Conservation (phyloP, 257 asterid species). For the Solanum megistacrolobum region DNA sequence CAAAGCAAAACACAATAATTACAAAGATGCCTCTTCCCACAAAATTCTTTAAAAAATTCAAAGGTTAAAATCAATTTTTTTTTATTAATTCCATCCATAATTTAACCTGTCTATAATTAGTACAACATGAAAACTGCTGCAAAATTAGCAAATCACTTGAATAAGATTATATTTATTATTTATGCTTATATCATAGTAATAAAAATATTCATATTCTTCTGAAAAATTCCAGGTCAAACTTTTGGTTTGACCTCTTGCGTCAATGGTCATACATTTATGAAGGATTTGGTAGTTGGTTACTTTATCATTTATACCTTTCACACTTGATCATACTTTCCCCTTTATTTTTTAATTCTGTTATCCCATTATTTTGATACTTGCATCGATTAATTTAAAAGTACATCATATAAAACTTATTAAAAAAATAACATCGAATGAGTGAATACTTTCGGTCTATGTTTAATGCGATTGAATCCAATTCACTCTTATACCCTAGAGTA, state of each 20-base stretch:
- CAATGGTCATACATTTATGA: neutral
- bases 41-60: neutral
- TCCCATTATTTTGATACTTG: neutral
- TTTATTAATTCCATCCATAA: neutral
- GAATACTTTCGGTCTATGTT: accelerated
- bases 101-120: neutral
- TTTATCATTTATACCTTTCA: neutral
- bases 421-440: accelerated
- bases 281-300: neutral
- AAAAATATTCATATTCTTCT: neutral
- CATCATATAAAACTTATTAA: accelerated
- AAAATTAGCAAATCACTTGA: neutral
- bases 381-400: neutral
- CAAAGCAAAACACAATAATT: neutral
- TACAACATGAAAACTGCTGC: neutral
- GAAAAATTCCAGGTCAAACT: neutral
- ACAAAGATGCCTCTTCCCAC: neutral
- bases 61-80: accelerated
- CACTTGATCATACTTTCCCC: neutral
- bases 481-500: neutral
- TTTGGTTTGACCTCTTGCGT: neutral
- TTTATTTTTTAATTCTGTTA: neutral
- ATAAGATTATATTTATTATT: neutral
- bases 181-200: neutral
- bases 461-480: accelerated